Evolutionary conservation across 345 rosid species (phyloP), one percentile per base, ranked within the genome.

Genomic region (Populus tremula): DNA sequence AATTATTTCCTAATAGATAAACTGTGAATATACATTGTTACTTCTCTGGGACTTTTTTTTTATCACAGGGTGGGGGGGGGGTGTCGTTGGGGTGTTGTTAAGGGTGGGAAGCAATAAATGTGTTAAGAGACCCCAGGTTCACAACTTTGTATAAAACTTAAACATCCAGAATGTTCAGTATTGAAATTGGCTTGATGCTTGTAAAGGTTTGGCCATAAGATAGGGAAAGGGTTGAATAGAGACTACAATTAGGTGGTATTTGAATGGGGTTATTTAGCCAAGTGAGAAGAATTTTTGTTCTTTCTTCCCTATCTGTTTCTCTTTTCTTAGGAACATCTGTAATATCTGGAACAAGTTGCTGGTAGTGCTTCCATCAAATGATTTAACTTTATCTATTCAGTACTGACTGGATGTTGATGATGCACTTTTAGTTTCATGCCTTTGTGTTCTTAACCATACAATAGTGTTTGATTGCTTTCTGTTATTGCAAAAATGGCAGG

Each of bases 401-500:
- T 41, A 25, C 67, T 59, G 43, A 14, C 53, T 72, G 27, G 29
- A 43, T 73, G 33, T 14, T 50, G 6, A 7, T 6, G 31, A 23
- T 61, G 17, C 17, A 4, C 53, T 41, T 53, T 35, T 65, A 49
- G 35, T 20, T 73, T 73, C 11, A 41, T 36, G 16, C 73, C 39
- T 67, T 29, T 20, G 20, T 1, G 4, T n/a, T 23, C 35, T 43
- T 29, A 31, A 14, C 17, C 29, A 9, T 35, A 29, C 39, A 27
- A 18, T 29, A 62, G 27, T 49, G 47, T 27, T 35, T 68, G 56
- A 23, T 33, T 71, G 38, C 13, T 61, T 41, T 69, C 5, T 21
- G 49, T 17, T 72, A 45, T 64, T 36, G 29, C 49, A 61, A 41
- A 41, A 70, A 25, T 70, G 86, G 77, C 89, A 96, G 98, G 99